Base-by-base conservation (phyloP, 2,329 filamentous ascomycete genomes). In the Fusarium burgessii region DNA sequence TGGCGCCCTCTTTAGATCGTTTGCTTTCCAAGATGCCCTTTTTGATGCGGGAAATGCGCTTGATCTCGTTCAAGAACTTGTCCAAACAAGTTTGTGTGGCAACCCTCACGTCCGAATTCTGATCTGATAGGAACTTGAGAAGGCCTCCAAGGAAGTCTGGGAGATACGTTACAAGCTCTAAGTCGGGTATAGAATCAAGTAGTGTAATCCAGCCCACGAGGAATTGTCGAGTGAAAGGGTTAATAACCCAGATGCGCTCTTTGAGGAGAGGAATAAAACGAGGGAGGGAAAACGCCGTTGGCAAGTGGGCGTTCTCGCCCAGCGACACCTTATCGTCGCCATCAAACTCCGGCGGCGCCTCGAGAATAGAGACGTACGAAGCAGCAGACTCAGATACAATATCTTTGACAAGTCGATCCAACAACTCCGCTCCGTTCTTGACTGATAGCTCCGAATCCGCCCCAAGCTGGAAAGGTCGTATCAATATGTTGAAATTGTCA, bases 371-470 rank as follows among this genome's bases (percentile, higher is more conserved):
- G 10, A 98, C 91, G 79, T 99, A 99, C 7, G 94, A 96, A 45
- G 95, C 93, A 17, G 95, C 95, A 9, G 95, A 97, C 81, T 98
- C 95, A 5, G 95, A 93, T 6, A 98, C 94, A 67, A 98, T 97
- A 76, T 98, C 95, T 81, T 98, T 98, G 77, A 99, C 91, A 50
- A 99, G 87, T 33, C 96, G 92, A 82, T 99, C 96, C 12, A 99
- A 87, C 51, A 99, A 87, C 80, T 99, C 96, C 25, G 96, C 96
- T 32, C 96, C 96, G 78, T 99, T 99, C 82, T 99, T 99, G 63
- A 99, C 97, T 1, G 95, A 98, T 8, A 98, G 85, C 79, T 99
- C 97, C 2, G 95, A 95, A 80, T 99, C 96, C 50, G 96, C 96
- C 18, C 95, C 95, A 74, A 99, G 89, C 95, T 97, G 76, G 25